A percentile compares a stretch with the other conserved stretches of the same genome.
Conservation (phyloP, 1,139 yeast species). For the Geotrichum aggregatum region DNA sequence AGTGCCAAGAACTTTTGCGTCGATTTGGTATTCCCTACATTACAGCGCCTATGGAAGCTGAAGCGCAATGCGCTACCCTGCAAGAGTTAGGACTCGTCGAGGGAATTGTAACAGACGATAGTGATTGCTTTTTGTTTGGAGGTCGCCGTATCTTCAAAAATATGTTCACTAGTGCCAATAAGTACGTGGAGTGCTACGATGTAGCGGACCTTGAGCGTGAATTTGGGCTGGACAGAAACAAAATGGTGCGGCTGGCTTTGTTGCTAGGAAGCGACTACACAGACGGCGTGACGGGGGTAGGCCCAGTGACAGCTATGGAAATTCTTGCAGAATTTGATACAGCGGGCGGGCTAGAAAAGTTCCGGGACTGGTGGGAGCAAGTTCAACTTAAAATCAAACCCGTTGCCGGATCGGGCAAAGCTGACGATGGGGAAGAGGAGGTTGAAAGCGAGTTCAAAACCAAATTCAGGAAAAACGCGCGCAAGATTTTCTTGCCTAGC, state of each 20-base stretch:
- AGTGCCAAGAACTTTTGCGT: constrained; percentile 80
- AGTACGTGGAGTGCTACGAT: constrained; percentile 83
- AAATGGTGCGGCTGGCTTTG: constrained; percentile 73
- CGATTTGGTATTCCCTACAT: constrained; percentile 90
- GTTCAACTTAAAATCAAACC: constrained; percentile 42
- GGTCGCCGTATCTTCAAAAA: constrained; percentile 81
- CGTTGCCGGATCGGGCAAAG: constrained; percentile 15
- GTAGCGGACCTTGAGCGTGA: constrained; percentile 55
- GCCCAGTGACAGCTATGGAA: constrained; percentile 91
- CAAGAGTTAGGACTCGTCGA: constrained; percentile 68
- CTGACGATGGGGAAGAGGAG: constrained; percentile 12
- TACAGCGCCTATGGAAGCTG: constrained; percentile 98
- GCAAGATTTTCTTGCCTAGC: constrained; percentile 57
- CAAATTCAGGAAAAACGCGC: constrained; percentile 52
- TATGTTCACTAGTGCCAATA: constrained; percentile 82
- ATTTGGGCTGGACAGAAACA: constrained; percentile 59
- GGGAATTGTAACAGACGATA: constrained; percentile 95
- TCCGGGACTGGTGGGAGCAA: constrained; percentile 55
- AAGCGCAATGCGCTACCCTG: constrained; percentile 91
- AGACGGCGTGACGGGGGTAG: constrained; percentile 84
- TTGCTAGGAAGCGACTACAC: constrained; percentile 92
- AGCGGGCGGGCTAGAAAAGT: constrained; percentile 38
- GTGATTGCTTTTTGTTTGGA: constrained; percentile 93
- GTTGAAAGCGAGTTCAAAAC: constrained; percentile 35
- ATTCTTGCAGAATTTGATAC: constrained; percentile 78